These are phyloP conservation scores for Exophiala spinifera DNA, from an alignment of 2,329 filamentous ascomycete species.

Conservation along the genomic window DNA sequence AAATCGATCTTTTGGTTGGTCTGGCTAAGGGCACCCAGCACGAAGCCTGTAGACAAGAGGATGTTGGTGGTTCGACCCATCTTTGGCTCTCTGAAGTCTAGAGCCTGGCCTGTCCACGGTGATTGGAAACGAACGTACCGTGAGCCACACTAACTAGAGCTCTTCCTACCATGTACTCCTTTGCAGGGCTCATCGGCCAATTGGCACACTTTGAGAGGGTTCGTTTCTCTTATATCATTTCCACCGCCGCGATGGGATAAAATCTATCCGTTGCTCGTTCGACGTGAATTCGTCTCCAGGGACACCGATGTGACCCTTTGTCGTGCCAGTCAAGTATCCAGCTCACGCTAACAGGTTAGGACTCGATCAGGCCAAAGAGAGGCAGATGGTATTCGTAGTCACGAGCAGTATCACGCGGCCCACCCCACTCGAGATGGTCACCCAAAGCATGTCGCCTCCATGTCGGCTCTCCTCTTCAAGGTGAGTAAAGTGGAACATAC, in stretches of 20 bases:
- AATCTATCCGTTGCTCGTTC: neutral
- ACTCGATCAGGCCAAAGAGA: too few relatives aligned
- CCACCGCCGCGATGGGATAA: neutral
- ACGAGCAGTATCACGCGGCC: too few relatives aligned
- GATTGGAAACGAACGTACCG: neutral
- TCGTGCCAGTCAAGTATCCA: too few relatives aligned
- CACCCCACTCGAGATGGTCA: too few relatives aligned
- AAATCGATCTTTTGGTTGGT: conserved; percentile 5
- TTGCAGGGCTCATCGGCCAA: too few relatives aligned
- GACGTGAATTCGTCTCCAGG: neutral
- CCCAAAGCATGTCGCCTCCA: too few relatives aligned
- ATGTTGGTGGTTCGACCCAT: neutral
- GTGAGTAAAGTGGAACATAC: too few relatives aligned
- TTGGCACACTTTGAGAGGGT: neutral
- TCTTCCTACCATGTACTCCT: neutral
- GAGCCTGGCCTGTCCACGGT: neutral
- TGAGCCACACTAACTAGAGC: neutral
- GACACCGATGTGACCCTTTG: neutral
- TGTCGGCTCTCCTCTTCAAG: too few relatives aligned
- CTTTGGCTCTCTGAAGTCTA: neutral
- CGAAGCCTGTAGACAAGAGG: neutral
- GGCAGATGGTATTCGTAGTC: too few relatives aligned
- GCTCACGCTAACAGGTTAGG: too few relatives aligned
- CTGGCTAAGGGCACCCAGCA: neutral
- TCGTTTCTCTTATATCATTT: neutral